These are phyloP conservation scores for Bacterosira constricta DNA, from an alignment of 108 stramenopile species.

Conservation along the genomic window DNA sequence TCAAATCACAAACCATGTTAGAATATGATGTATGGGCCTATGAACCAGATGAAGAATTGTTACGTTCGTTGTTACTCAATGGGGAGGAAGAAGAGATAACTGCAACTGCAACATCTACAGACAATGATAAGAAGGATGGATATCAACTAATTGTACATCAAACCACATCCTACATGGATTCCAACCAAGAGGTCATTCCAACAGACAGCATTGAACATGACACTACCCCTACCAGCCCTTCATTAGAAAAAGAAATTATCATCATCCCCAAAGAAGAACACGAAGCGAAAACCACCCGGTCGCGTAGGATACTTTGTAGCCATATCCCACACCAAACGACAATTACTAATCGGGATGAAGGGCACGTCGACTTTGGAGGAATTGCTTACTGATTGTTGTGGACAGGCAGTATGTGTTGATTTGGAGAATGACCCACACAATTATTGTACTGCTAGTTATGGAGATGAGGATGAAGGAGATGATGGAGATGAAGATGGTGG, in stretches of 20 bases:
- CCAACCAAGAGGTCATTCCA: too few relatives aligned
- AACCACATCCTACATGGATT: slow-evolving; percentile 40
- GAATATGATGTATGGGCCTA: slow-evolving; percentile 65
- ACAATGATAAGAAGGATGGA: not conserved
- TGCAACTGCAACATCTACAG: too few relatives aligned
- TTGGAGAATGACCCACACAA: slow-evolving; percentile 45
- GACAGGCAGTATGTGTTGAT: slow-evolving; percentile 47
- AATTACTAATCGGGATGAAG: slow-evolving; percentile 60
- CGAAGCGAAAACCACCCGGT: slow-evolving; percentile 56
- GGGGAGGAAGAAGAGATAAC: not conserved
- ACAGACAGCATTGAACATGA: too few relatives aligned
- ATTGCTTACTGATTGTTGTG: slow-evolving; percentile 75
- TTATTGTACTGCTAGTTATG: not conserved
- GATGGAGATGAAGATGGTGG: not conserved
- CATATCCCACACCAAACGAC: slow-evolving; percentile 39
- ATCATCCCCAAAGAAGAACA: not conserved
- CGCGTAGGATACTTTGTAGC: slow-evolving; percentile 69
- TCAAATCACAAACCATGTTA: slow-evolving; percentile 37
- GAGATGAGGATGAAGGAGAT: not conserved
- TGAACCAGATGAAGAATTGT: slow-evolving; percentile 51
- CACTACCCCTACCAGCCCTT: not conserved
- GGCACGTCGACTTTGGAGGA: slow-evolving; percentile 83
- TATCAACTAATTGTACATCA: slow-evolving; percentile 46
- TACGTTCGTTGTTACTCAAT: slow-evolving; percentile 34
- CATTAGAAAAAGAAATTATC: not conserved